Base-by-base conservation (phyloP, 2,329 filamentous ascomycete species). In the Sporothrix globosa region DNA sequence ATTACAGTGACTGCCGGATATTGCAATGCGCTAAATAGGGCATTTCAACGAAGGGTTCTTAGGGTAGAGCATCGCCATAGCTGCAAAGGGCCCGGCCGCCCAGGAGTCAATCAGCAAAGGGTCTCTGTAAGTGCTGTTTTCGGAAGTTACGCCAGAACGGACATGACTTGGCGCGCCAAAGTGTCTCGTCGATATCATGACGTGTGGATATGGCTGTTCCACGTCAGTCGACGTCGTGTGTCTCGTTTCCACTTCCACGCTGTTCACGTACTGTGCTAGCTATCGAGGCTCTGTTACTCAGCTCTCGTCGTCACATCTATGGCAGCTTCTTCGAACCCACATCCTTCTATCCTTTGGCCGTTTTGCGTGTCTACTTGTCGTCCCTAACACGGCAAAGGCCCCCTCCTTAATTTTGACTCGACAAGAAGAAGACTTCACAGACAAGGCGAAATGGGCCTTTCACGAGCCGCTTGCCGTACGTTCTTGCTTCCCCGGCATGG, bases 81-180 rank as follows among this genome's bases (percentile, higher is more conserved):
- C 14, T 34, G 53, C 9, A 27, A 17, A 56, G 24, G 4, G 27
- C 10, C 53, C 17, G 5, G 27, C n/a, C n/a, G n/a, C n/a, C n/a
- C 3, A 30, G 27, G 19, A 3, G 27, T 19, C 53, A 30, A 4
- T 17, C 53, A 56, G 27, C 14, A 5, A 13, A 27, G 21, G 52
- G 27, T 56, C 24, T 56, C 19, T 30, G 14, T 19, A n/a, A 63
- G 41, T 46, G 58, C 39, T 46, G 58, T 46, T 63, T 63, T 46
- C 58, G 39, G 39, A 63, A 27, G 34, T 61, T n/a, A n/a, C 56
- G 34, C 34, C 56, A 60, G 34, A 60, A 21, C 30, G 56, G 56
- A 1, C 34, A 21, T 61, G 58, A 61, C 58, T 61, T 6, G 58
- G n/a, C 58, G n/a, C 58, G 39, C 58, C 39, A 21, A 21, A 41